Evolutionary conservation across 2,329 filamentous ascomycete genomes (phyloP).

Genomic region (Ophiosphaerella herpotricha): DNA sequence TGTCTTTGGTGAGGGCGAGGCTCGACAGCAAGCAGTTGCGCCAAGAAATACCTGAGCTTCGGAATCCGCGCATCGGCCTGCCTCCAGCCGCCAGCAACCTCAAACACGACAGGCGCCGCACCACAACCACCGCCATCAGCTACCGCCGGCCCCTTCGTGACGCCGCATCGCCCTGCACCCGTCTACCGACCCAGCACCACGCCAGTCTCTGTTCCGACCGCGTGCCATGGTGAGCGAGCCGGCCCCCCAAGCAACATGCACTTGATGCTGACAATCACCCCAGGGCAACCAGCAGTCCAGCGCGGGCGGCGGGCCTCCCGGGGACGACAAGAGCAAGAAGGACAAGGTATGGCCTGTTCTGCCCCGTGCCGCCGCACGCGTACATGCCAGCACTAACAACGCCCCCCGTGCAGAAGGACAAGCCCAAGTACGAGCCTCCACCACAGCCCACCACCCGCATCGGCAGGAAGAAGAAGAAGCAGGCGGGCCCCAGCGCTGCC

Average conservation of each 20-base stretch:
- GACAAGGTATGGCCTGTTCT: slow-evolving; percentile 54
- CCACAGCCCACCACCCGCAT: slow-evolving; percentile 95
- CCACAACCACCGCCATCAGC: slow-evolving; percentile 18
- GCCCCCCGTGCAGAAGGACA: slow-evolving; percentile 76
- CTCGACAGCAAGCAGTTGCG: slow-evolving; percentile 28
- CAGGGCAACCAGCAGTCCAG: slow-evolving; percentile 87
- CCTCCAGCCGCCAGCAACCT: slow-evolving; percentile 28
- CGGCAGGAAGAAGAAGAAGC: slow-evolving; percentile 98
- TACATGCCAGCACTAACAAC: not conserved
- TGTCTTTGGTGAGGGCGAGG: slow-evolving; percentile 35
- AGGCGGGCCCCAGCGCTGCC: slow-evolving; percentile 87
- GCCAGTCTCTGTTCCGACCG: slow-evolving; percentile 13
- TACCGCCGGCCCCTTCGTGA: not conserved
- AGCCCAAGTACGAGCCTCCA: slow-evolving; percentile 99
- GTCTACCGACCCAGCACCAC: not conserved
- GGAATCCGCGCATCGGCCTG: slow-evolving; percentile 20
- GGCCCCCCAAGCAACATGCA: slow-evolving; percentile 15
- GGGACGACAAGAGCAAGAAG: slow-evolving; percentile 91
- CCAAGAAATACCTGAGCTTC: slow-evolving; percentile 5
- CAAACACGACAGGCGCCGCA: slow-evolving; percentile 34
- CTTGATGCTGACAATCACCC: slow-evolving; percentile 44
- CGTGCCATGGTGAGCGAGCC: slow-evolving; percentile 41
- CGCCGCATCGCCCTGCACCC: not conserved
- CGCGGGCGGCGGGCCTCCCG: slow-evolving; percentile 70
- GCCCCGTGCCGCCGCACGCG: not conserved